phyloP scores from a whole-genome alignment of 106 monocot genomes.

The Apostasia shenzhenica region DNA sequence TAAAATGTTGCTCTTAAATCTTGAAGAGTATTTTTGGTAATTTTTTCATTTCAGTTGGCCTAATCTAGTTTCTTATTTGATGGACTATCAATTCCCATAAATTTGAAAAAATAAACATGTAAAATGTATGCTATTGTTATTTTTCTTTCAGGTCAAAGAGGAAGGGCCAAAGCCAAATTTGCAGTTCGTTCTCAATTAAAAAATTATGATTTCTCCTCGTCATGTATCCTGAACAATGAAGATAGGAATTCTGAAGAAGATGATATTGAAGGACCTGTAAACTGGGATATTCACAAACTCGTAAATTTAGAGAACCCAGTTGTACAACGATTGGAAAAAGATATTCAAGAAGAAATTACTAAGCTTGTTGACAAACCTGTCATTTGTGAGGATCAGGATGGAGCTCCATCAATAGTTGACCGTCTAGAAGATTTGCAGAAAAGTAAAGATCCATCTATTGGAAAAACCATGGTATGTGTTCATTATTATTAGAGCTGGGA shows the following conservation, averaged over 20 bases:
- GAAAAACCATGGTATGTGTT: conserved; percentile 30
- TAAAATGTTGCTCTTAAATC: no score
- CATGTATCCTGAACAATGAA: conserved; percentile 18
- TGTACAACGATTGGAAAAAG: conserved; percentile 30
- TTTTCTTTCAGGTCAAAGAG: conserved; percentile 26
- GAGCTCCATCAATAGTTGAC: conserved; percentile 36
- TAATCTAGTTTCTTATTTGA: background rate
- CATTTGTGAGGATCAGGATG: conserved; percentile 10
- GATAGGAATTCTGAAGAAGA: conserved; percentile 13
- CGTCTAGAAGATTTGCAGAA: conserved; percentile 47
- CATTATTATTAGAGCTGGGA: background rate
- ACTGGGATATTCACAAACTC: background rate
- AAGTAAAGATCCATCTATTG: conserved; percentile 8
- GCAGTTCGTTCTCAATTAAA: conserved; percentile 23
- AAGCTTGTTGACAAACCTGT: conserved; percentile 7
- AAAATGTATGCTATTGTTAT: background rate
- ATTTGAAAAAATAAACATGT: no score
- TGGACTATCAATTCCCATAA: background rate
- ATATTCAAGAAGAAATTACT: conserved; percentile 19
- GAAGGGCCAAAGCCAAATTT: conserved; percentile 38
- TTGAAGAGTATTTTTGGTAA: background rate
- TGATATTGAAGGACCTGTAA: conserved; percentile 3
- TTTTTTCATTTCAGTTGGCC: background rate
- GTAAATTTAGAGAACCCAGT: conserved; percentile 18
- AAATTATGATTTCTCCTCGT: background rate